These are phyloP conservation scores for Coemansia sp. DNA, from an alignment of 192 early-diverging fungal genomes.

Conservation along the genomic window DNA sequence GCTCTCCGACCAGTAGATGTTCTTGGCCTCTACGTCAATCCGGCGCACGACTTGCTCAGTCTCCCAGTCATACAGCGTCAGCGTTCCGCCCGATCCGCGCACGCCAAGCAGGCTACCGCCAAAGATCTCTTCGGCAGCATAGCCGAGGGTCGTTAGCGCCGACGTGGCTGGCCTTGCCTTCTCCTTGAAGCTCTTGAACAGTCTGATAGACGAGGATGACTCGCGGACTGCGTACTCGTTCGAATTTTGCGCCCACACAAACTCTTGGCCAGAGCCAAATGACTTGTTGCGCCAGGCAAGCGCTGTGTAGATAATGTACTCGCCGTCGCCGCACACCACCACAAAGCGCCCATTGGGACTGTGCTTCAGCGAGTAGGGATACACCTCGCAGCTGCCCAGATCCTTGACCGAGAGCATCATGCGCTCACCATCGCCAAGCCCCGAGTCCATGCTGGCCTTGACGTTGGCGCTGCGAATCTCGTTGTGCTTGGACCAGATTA, in stretches of 20 bases:
- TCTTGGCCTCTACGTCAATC: slow-evolving; percentile 89
- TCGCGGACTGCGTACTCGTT: slow-evolving; percentile 98
- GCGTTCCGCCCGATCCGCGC: slow-evolving; percentile 65
- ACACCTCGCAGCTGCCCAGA: slow-evolving; percentile 96
- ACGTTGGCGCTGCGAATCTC: slow-evolving; percentile 96
- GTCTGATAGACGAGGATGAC: slow-evolving; percentile 82
- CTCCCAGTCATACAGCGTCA: slow-evolving; percentile 99
- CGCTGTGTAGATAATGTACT: slow-evolving; percentile 99
- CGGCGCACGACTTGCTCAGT: slow-evolving; percentile 87
- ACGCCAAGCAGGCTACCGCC: slow-evolving; percentile 94
- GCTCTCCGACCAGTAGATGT: slow-evolving; percentile 94
- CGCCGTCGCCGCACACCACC: slow-evolving; percentile 98
- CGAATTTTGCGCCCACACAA: slow-evolving; percentile 97
- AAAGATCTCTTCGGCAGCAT: slow-evolving; percentile 91
- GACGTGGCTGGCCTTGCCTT: slow-evolving; percentile 61
- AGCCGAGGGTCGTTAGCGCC: slow-evolving; percentile 70
- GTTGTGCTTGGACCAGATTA: slow-evolving; percentile 98
- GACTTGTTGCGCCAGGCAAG: slow-evolving; percentile 99
- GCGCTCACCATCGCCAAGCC: slow-evolving; percentile 91
- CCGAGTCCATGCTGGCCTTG: slow-evolving; percentile 82
- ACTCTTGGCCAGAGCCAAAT: slow-evolving; percentile 93
- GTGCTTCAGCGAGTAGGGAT: slow-evolving; percentile 94
- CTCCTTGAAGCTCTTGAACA: slow-evolving; percentile 98
- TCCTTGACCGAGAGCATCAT: slow-evolving; percentile 88
- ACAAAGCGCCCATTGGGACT: slow-evolving; percentile 99